Evolutionary conservation across 2,329 filamentous ascomycete genomes (phyloP), one percentile per base, ranked within the genome.

Genomic region (Paramyrothecium roridum): DNA sequence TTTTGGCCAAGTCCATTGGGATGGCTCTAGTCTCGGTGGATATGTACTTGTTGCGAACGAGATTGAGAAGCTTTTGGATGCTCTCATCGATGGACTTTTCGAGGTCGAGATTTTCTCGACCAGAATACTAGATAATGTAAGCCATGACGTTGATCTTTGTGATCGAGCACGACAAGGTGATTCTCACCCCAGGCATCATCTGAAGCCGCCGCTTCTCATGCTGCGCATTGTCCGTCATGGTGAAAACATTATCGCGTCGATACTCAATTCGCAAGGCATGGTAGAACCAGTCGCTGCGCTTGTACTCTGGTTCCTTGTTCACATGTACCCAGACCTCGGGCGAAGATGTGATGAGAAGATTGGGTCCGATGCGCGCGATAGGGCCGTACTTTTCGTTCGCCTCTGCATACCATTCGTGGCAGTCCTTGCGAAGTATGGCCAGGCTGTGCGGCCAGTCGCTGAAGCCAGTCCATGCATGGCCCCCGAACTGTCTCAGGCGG

Each of bases 241-340:
- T 78, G 56, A 85, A 83, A 34, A 84, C 70, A 54, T 80, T 83
- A 61, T 84, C 78, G 4, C 72, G 69, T 1, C 75, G 74, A 4
- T 78, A 73, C 56, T 84, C 77, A 23, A 82, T 71, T 3, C 76
- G 75, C 46, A 75, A 70, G 3, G 73, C 72, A 43, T 78, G 73
- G 21, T 73, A 75, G 54, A 71, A 80, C 75, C 76, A 80, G 19
- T 69, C 63, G 3, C 69, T 70, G 13, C 74, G 69, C 50, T 65
- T 73, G 50, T 79, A 80, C 3, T 68, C 70, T 2, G 72, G 71
- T 3, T 72, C 70, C 50, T 66, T 73, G 65, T 71, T 77, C 61
- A 75, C 76, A 64, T 66, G 75, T 48, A 69, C 67, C 71, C 78
- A 70, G 8, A 81, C 66, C 30, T 80, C 76, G 0, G 79, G 71